Evolutionary conservation across 306 rosid genomes (phyloP).

Genomic region (Cicer pinnatifidum): DNA sequence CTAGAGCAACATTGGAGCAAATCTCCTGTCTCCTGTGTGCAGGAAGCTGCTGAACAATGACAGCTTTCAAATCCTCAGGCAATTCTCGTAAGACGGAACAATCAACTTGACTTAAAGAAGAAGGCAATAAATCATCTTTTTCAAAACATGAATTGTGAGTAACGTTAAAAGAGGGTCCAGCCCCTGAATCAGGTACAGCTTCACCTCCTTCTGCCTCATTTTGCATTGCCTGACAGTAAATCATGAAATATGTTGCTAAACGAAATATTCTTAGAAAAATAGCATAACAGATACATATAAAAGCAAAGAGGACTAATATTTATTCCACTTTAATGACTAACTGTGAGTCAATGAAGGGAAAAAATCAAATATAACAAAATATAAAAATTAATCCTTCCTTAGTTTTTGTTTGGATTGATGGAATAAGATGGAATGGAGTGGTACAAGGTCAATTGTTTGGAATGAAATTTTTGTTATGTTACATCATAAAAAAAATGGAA

Average conservation of each 20-base stretch:
- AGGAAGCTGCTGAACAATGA: conserved; percentile 75
- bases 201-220: conserved; percentile 47
- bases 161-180: conserved; percentile 44
- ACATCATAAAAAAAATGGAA: too few relatives aligned
- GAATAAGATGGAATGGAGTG: too few relatives aligned
- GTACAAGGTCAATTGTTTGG: too few relatives aligned
- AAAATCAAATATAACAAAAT: conserved; percentile 1
- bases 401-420: too few relatives aligned
- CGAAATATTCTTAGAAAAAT: conserved; percentile 14
- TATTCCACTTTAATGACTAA: conserved; percentile 30
- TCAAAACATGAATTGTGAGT: conserved; percentile 50
- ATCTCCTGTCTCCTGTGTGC: conserved; percentile 63
- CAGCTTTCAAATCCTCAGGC: conserved; percentile 75
- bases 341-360: conserved; percentile 18
- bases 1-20: conserved; percentile 49
- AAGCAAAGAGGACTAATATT: conserved; percentile 26
- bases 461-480: too few relatives aligned
- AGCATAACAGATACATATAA: conserved; percentile 18
- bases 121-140: conserved; percentile 72
- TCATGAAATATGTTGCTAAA: conserved; percentile 25
- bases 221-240: conserved; percentile 52
- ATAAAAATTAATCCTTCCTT: background rate
- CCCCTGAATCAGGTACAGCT: conserved; percentile 48
- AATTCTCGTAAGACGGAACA: conserved; percentile 70
- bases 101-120: conserved; percentile 89